A percentile compares a stretch with the other conserved stretches of the same genome.
phyloP scores from a whole-genome alignment of 208 protist species.

The Porcisia hertigi region DNA sequence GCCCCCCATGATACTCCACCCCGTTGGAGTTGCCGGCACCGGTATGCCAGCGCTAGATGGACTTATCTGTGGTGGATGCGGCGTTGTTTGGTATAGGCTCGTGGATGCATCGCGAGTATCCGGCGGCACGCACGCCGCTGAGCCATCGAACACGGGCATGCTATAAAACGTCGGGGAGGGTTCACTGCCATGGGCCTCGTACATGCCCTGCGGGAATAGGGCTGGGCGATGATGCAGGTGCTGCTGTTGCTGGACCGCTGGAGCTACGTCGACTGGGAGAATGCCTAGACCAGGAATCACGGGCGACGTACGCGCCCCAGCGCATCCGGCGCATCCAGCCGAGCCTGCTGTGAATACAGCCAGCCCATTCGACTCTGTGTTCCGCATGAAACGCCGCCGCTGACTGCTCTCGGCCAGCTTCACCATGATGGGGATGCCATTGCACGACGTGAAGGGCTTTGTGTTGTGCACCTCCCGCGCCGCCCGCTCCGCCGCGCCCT shows the following conservation, averaged over 20 bases:
- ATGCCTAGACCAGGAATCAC: not conserved
- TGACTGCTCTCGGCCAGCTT: constrained; percentile 60
- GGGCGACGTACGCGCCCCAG: not conserved
- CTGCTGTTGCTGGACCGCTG: constrained; percentile 2
- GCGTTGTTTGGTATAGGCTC: not conserved
- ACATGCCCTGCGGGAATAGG: not conserved
- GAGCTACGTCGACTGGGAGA: not conserved
- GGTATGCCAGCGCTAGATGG: constrained; percentile 2
- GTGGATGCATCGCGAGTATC: not conserved
- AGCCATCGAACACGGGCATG: not conserved
- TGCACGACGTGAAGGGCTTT: constrained; percentile 43
- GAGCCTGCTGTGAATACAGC: not conserved
- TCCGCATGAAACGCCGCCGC: constrained; percentile 19
- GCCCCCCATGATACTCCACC: not conserved
- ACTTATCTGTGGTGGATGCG: not conserved
- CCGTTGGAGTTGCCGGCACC: not conserved
- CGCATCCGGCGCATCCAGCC: not conserved
- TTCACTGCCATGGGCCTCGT: not conserved
- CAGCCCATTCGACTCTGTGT: constrained; percentile 2
- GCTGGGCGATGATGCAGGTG: not conserved
- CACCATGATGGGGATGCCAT: constrained; percentile 63
- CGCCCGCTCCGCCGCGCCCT: constrained; percentile 61
- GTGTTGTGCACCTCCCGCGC: constrained; percentile 60
- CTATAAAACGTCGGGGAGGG: not conserved
- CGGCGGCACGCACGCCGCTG: not conserved